Conservation (phyloP, 768 basidiomycete genomes). For the Tulasnella sp. region DNA sequence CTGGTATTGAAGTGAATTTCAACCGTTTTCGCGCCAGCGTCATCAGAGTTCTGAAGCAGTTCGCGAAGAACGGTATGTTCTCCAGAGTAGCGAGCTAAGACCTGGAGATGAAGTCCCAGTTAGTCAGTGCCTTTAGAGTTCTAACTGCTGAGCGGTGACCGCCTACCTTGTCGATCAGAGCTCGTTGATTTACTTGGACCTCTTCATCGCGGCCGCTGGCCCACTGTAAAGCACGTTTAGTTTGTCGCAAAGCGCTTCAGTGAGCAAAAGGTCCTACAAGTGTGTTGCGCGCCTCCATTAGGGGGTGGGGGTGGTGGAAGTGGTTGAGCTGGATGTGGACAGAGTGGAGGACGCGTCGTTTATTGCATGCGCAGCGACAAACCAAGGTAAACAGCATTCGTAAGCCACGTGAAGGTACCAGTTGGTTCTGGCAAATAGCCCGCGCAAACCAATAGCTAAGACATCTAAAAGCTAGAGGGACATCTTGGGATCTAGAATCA, state of each 20-base stretch:
- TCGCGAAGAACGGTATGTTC: conserved; percentile 86
- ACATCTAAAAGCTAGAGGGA: not conserved
- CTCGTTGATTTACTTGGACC: conserved; percentile 86
- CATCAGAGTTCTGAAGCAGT: conserved; percentile 86
- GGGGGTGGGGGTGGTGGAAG: not conserved
- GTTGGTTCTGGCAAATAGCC: not conserved
- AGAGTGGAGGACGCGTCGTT: not conserved
- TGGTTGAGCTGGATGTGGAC: not conserved
- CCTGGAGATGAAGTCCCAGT: conserved; percentile 24
- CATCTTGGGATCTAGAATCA: not conserved
- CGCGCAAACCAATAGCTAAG: not conserved
- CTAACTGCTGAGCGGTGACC: not conserved
- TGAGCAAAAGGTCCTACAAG: not conserved
- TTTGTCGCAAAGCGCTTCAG: not conserved
- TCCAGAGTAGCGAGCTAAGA: conserved; percentile 88
- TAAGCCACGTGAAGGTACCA: not conserved
- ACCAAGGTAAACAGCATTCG: not conserved
- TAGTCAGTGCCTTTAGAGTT: not conserved
- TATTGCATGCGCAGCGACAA: not conserved
- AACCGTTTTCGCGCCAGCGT: conserved; percentile 62
- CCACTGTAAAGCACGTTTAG: conserved; percentile 15
- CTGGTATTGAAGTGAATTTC: conserved; percentile 72
- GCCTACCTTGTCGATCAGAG: conserved; percentile 74
- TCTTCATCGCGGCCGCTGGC: conserved; percentile 20
- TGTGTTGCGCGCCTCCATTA: not conserved